These are phyloP conservation scores for Ascochyta viciae-villosae DNA, from an alignment of 2,329 filamentous ascomycete genomes.

Conservation along the genomic window DNA sequence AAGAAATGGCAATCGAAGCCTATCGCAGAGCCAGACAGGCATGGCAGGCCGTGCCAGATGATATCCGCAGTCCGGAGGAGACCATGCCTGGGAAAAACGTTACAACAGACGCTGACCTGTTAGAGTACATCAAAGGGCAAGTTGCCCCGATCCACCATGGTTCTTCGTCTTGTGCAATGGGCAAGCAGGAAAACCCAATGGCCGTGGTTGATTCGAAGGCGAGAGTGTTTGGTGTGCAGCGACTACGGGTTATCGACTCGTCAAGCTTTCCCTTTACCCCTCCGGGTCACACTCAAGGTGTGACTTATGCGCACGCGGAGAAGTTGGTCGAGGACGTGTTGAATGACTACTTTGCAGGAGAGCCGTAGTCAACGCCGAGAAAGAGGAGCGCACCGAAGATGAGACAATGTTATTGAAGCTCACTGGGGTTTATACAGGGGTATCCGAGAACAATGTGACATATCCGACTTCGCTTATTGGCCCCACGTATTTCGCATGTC, in stretches of 20 bases:
- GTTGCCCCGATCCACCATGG: slow-evolving; percentile 32
- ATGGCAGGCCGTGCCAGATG: slow-evolving; percentile 19
- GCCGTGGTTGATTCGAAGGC: slow-evolving; percentile 47
- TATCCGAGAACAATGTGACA: too few relatives aligned
- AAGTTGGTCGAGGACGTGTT: slow-evolving; percentile 33
- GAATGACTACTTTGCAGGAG: neutral
- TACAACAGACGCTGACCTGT: slow-evolving; percentile 32
- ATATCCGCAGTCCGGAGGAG: slow-evolving; percentile 24
- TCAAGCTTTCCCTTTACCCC: slow-evolving; percentile 41
- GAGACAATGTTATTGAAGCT: too few relatives aligned
- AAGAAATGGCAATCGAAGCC: slow-evolving; percentile 37
- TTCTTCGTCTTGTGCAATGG: slow-evolving; percentile 28
- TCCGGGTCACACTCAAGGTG: slow-evolving; percentile 45
- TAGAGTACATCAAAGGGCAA: slow-evolving; percentile 18
- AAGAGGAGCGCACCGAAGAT: too few relatives aligned
- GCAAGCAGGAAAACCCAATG: slow-evolving; percentile 28
- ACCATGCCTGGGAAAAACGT: slow-evolving; percentile 27
- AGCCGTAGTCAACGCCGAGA: neutral
- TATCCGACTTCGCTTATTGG: too few relatives aligned
- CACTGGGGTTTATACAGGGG: too few relatives aligned
- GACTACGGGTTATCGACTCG: slow-evolving; percentile 45
- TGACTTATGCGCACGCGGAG: slow-evolving; percentile 40
- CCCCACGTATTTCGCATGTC: too few relatives aligned
- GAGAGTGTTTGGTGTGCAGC: slow-evolving; percentile 41
- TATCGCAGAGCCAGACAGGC: slow-evolving; percentile 36